A percentile compares a stretch with the other conserved stretches of the same genome.
Conservation (phyloP, 2,329 filamentous ascomycete species). For the Pestalotiopsis sp. region DNA sequence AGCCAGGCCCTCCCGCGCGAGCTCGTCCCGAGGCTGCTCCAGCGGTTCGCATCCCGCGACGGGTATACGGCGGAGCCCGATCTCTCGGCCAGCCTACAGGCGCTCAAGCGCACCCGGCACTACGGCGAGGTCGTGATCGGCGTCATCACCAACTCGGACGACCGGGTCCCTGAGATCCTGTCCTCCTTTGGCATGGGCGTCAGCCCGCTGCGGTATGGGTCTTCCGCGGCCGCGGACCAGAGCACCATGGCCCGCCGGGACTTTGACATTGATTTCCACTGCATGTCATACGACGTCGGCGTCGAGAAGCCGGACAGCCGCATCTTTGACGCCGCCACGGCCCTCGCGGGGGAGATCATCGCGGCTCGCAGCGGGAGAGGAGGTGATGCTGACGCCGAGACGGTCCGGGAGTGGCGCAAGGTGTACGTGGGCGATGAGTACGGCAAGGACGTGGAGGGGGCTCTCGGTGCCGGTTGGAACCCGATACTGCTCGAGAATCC, state of each 20-base stretch:
- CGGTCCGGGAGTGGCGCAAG: constrained; percentile 36
- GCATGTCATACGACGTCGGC: constrained; percentile 66
- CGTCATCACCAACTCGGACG: constrained; percentile 66
- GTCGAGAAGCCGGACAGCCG: constrained; percentile 57
- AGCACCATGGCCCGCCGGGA: neutral
- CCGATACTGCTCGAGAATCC: constrained; percentile 40
- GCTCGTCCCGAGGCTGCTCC: constrained; percentile 51
- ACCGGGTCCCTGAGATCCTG: constrained; percentile 58
- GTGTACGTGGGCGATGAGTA: constrained; percentile 59
- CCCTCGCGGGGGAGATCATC: constrained; percentile 40
- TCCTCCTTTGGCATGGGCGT: constrained; percentile 55
- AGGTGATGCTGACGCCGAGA: constrained; percentile 16
- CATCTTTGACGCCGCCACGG: constrained; percentile 59
- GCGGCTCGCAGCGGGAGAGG: constrained; percentile 18
- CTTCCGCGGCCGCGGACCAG: neutral
- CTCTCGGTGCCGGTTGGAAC: constrained; percentile 49
- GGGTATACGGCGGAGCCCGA: constrained; percentile 55
- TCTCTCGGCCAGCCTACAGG: constrained; percentile 46
- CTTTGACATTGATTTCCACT: constrained; percentile 55
- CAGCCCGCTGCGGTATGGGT: constrained; percentile 36
- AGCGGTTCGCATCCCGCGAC: constrained; percentile 54
- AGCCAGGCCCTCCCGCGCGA: constrained; percentile 41
- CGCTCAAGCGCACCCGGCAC: constrained; percentile 32
- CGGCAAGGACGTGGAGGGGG: constrained; percentile 52
- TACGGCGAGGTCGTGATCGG: constrained; percentile 51